Percentiles rank a stretch among this genome's conserved stretches.
phyloP scores from a whole-genome alignment of 139 green algal species.

The Haematococcus lacustris region DNA sequence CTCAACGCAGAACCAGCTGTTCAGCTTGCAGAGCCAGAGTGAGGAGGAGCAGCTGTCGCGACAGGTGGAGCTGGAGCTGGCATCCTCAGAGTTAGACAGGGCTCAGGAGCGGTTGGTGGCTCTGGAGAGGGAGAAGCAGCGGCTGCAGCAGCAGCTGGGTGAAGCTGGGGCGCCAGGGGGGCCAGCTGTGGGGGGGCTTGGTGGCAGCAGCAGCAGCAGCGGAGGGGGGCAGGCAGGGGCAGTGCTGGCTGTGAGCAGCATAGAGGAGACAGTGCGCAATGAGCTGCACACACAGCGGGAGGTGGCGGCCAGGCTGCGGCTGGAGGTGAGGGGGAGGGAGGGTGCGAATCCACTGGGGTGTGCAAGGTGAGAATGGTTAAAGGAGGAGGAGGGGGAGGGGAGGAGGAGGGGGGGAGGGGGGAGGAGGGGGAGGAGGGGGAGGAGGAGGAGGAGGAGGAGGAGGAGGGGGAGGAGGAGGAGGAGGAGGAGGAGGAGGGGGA shows the following conservation, averaged over 20 bases:
- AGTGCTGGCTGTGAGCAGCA: no score
- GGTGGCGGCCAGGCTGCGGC: slow-evolving; percentile 33
- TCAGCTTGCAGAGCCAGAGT: slow-evolving; percentile 57
- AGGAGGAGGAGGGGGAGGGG: no score
- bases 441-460: no score
- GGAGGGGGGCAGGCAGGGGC: not conserved
- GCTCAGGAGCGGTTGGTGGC: slow-evolving; percentile 52
- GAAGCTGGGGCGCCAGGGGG: not conserved
- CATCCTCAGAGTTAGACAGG: slow-evolving; percentile 46
- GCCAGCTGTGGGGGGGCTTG: not conserved
- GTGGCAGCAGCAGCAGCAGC: slow-evolving; percentile 6
- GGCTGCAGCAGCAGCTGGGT: slow-evolving; percentile 37
- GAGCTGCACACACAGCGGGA: slow-evolving; percentile 60
- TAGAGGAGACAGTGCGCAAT: slow-evolving; percentile 56
- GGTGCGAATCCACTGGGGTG: no score
- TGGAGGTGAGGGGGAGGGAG: no score
- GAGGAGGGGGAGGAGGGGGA: not conserved
- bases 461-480: no score
- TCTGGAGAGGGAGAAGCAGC: slow-evolving; percentile 69
- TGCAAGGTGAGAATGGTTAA: no score
- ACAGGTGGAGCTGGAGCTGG: slow-evolving; percentile 72
- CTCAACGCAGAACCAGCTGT: slow-evolving; percentile 68
- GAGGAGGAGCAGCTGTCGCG: slow-evolving; percentile 55
- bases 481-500: no score
- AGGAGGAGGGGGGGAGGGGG: not conserved